Conservation (phyloP, 1,139 yeast species). For the Yamadazyma diddensiae region DNA sequence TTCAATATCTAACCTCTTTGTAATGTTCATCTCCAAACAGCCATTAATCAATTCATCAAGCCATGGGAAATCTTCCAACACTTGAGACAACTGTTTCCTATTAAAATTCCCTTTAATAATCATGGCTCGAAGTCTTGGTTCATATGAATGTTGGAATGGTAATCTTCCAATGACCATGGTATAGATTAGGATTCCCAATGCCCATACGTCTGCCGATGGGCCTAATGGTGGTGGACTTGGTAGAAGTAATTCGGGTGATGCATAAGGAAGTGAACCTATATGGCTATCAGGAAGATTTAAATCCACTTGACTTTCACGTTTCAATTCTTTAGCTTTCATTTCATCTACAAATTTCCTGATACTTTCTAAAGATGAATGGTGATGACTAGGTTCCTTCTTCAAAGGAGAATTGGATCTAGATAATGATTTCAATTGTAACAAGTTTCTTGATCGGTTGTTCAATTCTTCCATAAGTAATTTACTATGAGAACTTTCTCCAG, state of each 20-base stretch:
- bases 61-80: constrained; percentile 26
- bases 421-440: constrained; percentile 23
- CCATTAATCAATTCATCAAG: constrained; percentile 49
- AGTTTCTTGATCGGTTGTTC: constrained; percentile 10
- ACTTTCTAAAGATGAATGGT: constrained; percentile 14
- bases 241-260: constrained; percentile 78
- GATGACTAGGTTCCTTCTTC: constrained; percentile 8
- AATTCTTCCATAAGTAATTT: constrained; percentile 11
- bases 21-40: constrained; percentile 52
- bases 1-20: constrained; percentile 49
- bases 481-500: constrained; percentile 29
- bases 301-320: constrained; percentile 22
- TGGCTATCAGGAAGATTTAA: constrained; percentile 54
- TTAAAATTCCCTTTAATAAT: constrained; percentile 69
- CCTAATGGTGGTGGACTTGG: constrained; percentile 69
- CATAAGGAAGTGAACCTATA: constrained; percentile 90
- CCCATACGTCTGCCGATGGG: constrained; percentile 85
- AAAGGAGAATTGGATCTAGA: constrained; percentile 15
- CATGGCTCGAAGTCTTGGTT: constrained; percentile 72
- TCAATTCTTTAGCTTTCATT: constrained; percentile 15
- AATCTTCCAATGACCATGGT: constrained; percentile 71
- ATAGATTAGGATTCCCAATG: constrained; percentile 75
- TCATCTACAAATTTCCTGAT: constrained; percentile 15
- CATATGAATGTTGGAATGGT: constrained; percentile 81
- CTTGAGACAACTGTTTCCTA: constrained; percentile 37